Evolutionary conservation across 768 basidiomycete genomes (phyloP), one percentile per base, ranked within the genome.

Genomic region (Podaxis sp.): DNA sequence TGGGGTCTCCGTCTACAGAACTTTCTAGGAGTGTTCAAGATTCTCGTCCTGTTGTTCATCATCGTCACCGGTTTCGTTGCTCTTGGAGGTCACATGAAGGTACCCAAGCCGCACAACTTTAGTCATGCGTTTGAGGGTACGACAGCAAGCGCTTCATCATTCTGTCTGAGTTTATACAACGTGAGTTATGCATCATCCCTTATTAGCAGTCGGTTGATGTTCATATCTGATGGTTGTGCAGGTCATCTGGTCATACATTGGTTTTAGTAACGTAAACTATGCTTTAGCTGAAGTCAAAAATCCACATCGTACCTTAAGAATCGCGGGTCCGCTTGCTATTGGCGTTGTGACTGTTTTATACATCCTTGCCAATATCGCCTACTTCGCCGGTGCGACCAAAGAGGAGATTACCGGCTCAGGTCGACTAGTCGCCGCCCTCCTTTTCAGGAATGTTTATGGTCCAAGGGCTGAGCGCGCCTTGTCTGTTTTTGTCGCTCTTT

Each of bases 211-310:
- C 4, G n/a, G 20, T 6, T 28, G 22, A 28, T 15, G 38, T 36
- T 44, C 30, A 30, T 49, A 30, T 37, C 44, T 12, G 11, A n/a
- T 20, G 33, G 49, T 38, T 20, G 28, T 8, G 4, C 58, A 84
- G 83, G 85, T 83, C 75, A 63, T 78, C 41, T 75, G 76, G 75
- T 77, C 78, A 2, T 88, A 81, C 68, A 77, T 80, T 37, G 89
- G 89, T 0, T 90, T 85, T 70, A 83, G 80, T 37, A 88, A 87
- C 65, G 85, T 83, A 37, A 88, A 90, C 69, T 89, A 89, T 66
- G 85, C 84, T 0, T 76, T 89, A 8, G 81, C 83, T 2, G 88
- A 91, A 63, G 79, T 88, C 11, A 80, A 80, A 56, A 77, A 90
- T 63, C 89, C 89, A 0, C 73, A 82, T 5, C 79, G 82, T 22